Base-by-base conservation (phyloP, 345 rosid species). In the Pistacia atlantica region DNA sequence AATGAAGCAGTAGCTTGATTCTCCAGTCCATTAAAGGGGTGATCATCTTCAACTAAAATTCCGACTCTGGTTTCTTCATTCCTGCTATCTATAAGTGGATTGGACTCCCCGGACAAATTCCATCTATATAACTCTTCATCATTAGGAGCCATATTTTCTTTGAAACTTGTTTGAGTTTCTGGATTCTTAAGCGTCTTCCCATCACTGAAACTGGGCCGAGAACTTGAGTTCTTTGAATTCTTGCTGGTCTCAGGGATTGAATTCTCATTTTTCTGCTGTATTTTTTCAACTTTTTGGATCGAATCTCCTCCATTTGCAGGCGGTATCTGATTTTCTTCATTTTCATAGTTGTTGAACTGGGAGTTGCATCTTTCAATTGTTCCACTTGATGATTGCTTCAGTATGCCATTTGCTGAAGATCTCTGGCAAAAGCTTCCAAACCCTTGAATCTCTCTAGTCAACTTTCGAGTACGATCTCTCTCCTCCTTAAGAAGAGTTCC, bases 371-470 rank as follows among this genome's bases (percentile, higher is more conserved):
- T 89, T 77, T 78, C 88, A 81, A 77, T 83, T 22, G 73, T 28
- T 42, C 65, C 80, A 10, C 22, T 35, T 1, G 84, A 58, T 62
- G 87, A 81, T 68, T 86, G 88, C 74, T 82, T 80, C 0, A 86
- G 71, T 66, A 84, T 58, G 65, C 86, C 87, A 65, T 74, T 77
- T 58, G 77, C 65, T 64, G 89, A 79, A 33, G 88, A 67, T 54
- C 89, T 83, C 20, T 70, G 83, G 79, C 84, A 57, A 58, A 95
- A 87, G 83, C 98, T 95, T 56, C 97, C 99, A 64, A 95, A 93
- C 48, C 98, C 99, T 79, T 84, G 86, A 82, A 95, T 95, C 70
- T 85, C 99, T 83, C 94, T 84, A 3, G 91, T 88, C 13, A 95
- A 81, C 84, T 89, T 94, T 73, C 98, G 89, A 62, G 99, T 89